These are phyloP conservation scores for Saccharomycopsis schoenii DNA, from an alignment of 805 yeast genomes.

Conservation along the genomic window DNA sequence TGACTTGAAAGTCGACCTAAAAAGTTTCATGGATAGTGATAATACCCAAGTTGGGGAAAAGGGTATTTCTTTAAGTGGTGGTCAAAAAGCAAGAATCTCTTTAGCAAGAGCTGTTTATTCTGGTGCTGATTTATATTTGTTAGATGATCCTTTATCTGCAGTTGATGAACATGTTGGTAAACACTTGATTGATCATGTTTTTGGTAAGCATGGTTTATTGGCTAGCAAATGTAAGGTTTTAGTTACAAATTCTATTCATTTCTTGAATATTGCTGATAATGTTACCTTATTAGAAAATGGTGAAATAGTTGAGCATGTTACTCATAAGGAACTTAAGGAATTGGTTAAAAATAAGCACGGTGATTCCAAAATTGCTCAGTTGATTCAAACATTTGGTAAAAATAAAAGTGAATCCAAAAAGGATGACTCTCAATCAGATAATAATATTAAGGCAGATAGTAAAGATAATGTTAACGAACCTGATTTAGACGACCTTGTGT, in stretches of 20 bases:
- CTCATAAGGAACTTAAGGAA: conserved; percentile 40
- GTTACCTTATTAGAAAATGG: conserved; percentile 66
- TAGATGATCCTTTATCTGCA: conserved; percentile 92
- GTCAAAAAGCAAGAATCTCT: conserved; percentile 92
- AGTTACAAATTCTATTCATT: conserved; percentile 82
- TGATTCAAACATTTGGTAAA: conserved; percentile 56
- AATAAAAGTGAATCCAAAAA: conserved; percentile 21
- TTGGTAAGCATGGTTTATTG: conserved; percentile 73
- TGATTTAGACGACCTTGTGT: conserved; percentile 1
- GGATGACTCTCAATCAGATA: not conserved
- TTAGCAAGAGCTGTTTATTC: conserved; percentile 94
- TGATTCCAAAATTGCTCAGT: conserved; percentile 39
- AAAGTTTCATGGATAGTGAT: conserved; percentile 80
- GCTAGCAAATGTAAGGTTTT: conserved; percentile 64
- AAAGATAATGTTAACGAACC: not conserved
- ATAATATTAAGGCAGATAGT: not conserved
- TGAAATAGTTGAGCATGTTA: conserved; percentile 55
- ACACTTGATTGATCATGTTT: conserved; percentile 71
- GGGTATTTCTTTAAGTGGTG: conserved; percentile 94
- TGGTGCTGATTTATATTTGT: conserved; percentile 79
- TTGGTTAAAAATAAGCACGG: conserved; percentile 24
- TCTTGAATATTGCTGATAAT: conserved; percentile 62
- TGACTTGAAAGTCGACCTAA: conserved; percentile 72
- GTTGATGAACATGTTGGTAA: conserved; percentile 96
- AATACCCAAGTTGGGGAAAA: conserved; percentile 92